Base-by-base conservation (phyloP, 2,329 filamentous ascomycete species). In the Colletotrichum theobromicola region DNA sequence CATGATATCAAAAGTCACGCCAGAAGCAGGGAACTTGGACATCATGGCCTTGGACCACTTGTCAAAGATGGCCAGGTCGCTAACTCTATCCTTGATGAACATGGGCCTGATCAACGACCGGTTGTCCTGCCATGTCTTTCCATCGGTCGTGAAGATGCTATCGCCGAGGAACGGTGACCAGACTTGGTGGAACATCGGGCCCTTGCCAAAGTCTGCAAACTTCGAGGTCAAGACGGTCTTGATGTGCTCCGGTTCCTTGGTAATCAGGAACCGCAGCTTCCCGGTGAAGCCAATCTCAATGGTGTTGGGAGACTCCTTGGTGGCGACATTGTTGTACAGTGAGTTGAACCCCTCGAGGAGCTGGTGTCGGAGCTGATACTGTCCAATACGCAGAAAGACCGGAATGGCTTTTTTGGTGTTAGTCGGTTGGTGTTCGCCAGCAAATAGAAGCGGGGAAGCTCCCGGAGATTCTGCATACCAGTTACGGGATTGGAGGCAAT, bases 1-100 rank as follows among this genome's bases (percentile, higher is more conserved):
- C 77, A 91, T 90, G 32, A 94, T 83, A 77, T 94, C 90, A 12
- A 94, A 87, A 0, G 86, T 87, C 3, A 85, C 82, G 61, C 92
- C 87, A 72, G 90, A 84, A 1, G 80, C 80, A 0, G 91, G 91
- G 10, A 95, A 87, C 26, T 88, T 87, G n/a, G 86, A 84, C 30
- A 94, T 85, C 71, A 95, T 83, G 30, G 88, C 85, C 35, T 86
- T 81, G 18, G 93, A 85, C 82, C 94, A 91, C 4, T 81, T 83
- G 77, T 94, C 92, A 66, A 93, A 92, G 2, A 89, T 90, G 35
- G 82, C 83, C 9, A 93, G 83, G 77, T 89, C 86, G 9, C 83
- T 83, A 30, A 90, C 82, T 42, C 87, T 83, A 50, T 87, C 85
- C 71, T 85, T 85, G 72, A 84, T 77, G 77, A 90, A 90, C 85